Conservation (phyloP, 2,329 filamentous ascomycete genomes). For the Didymella exigua region DNA sequence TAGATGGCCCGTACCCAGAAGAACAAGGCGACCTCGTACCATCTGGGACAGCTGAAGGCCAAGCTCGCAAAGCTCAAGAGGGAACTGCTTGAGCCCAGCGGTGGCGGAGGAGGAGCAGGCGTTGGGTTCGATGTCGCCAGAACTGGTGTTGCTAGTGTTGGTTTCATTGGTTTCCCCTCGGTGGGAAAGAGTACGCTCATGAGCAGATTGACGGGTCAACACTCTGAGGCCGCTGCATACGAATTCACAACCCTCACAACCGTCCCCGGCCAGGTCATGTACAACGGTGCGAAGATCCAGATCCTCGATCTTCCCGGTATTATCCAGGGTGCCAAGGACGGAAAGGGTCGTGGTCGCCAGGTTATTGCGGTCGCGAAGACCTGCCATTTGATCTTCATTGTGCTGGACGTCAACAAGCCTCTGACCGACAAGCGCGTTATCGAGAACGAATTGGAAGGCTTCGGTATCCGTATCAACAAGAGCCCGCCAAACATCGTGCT, state of each 20-base stretch:
- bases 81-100: slow-evolving; percentile 84
- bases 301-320: slow-evolving; percentile 99
- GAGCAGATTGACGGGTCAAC: slow-evolving; percentile 91
- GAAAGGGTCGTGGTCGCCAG: slow-evolving; percentile 94
- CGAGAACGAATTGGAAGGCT: slow-evolving; percentile 92
- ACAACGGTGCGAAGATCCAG: slow-evolving; percentile 96
- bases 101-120: slow-evolving; percentile 81
- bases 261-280: slow-evolving; percentile 92
- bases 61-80: slow-evolving; percentile 98
- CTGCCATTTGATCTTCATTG: slow-evolving; percentile 97
- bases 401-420: slow-evolving; percentile 97
- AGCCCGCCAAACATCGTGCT: slow-evolving; percentile 97
- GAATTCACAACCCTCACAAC: slow-evolving; percentile 99
- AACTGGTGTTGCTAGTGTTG: slow-evolving; percentile 95
- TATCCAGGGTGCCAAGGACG: slow-evolving; percentile 97
- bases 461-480: slow-evolving; percentile 98
- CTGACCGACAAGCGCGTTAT: slow-evolving; percentile 96
- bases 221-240: slow-evolving; percentile 96
- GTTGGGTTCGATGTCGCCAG: slow-evolving; percentile 96
- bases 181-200: slow-evolving; percentile 98
- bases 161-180: slow-evolving; percentile 97
- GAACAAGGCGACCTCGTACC: slow-evolving; percentile 93
- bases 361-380: slow-evolving; percentile 99
- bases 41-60: slow-evolving; percentile 91
- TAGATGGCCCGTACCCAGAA: slow-evolving; percentile 97